These are phyloP conservation scores for Sporothrix curviconia DNA, from an alignment of 2,329 filamentous ascomycete species.

Conservation along the genomic window DNA sequence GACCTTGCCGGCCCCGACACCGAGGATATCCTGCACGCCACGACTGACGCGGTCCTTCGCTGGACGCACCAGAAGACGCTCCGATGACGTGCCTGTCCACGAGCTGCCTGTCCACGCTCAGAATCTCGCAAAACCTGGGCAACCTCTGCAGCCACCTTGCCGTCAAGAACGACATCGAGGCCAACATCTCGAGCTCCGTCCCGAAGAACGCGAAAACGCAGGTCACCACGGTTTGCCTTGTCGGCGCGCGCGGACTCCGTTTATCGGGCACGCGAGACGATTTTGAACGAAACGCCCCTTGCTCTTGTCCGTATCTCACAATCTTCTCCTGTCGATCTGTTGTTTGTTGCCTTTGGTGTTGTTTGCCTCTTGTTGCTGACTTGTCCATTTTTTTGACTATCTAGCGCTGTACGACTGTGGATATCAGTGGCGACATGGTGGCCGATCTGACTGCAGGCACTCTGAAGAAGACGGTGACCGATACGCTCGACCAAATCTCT, in stretches of 20 bases:
- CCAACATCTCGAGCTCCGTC: slow-evolving; percentile 74
- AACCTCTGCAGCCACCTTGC: slow-evolving; percentile 78
- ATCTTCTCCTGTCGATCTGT: neutral
- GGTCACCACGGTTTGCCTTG: slow-evolving; percentile 85
- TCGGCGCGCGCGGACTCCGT: slow-evolving; percentile 81
- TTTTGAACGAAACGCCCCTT: slow-evolving; percentile 87
- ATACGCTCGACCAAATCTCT: slow-evolving; percentile 81
- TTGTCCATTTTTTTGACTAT: neutral
- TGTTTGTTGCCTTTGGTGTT: slow-evolving; percentile 9
- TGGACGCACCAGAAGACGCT: slow-evolving; percentile 91
- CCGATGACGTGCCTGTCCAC: slow-evolving; percentile 76
- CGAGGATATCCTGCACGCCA: slow-evolving; percentile 92
- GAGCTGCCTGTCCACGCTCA: slow-evolving; percentile 86
- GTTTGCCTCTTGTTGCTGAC: slow-evolving; percentile 5
- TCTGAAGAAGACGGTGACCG: slow-evolving; percentile 68
- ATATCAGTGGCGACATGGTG: slow-evolving; percentile 86
- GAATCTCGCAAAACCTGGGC: slow-evolving; percentile 73
- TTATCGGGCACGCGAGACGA: slow-evolving; percentile 80
- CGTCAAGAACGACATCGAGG: slow-evolving; percentile 67
- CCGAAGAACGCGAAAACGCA: slow-evolving; percentile 63
- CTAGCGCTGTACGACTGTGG: slow-evolving; percentile 85
- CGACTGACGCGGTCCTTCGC: slow-evolving; percentile 74
- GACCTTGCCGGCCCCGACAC: slow-evolving; percentile 87
- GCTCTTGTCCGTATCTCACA: slow-evolving; percentile 53
- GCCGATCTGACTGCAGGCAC: slow-evolving; percentile 63